Percentiles rank a stretch among this genome's conserved stretches.
phyloP scores from a whole-genome alignment of 169 alveolate species.

The Besnoitia besnoiti region DNA sequence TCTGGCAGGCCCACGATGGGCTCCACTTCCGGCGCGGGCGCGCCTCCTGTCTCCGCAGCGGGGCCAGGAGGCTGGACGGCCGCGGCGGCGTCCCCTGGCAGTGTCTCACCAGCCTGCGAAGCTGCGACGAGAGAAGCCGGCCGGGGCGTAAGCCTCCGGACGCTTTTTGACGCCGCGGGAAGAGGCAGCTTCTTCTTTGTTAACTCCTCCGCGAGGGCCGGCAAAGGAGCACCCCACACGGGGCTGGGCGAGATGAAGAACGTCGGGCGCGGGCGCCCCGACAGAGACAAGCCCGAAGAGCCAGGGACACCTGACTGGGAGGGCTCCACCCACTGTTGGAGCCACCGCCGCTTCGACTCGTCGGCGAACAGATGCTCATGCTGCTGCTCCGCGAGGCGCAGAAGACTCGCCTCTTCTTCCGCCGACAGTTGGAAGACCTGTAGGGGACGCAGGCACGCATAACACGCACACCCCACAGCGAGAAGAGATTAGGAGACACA shows the following conservation, averaged over 20 bases:
- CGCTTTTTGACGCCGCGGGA: not conserved
- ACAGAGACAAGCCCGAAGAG: not conserved
- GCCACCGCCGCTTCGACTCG: not conserved
- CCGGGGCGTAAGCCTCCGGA: not conserved
- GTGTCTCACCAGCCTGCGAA: not conserved
- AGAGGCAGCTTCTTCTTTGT: not conserved
- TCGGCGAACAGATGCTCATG: constrained; percentile 21
- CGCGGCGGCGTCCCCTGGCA: not conserved
- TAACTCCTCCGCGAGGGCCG: not conserved
- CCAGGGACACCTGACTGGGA: not conserved
- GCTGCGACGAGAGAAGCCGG: not conserved
- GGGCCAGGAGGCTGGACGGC: too few relatives aligned
- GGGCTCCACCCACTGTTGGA: constrained; percentile 42
- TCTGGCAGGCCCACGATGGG: too few relatives aligned
- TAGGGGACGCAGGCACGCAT: not conserved
- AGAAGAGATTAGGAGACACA: not conserved
- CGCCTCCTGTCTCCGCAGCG: too few relatives aligned
- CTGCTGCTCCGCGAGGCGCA: constrained; percentile 37
- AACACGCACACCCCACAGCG: not conserved
- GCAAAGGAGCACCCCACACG: not conserved
- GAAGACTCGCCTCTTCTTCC: constrained; percentile 26
- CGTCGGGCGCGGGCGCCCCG: not conserved
- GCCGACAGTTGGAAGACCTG: constrained; percentile 32
- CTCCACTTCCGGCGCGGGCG: too few relatives aligned
- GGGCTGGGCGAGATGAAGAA: not conserved